Conservation (phyloP, 129 eudicot genomes). For the Pittosporum tobira region DNA sequence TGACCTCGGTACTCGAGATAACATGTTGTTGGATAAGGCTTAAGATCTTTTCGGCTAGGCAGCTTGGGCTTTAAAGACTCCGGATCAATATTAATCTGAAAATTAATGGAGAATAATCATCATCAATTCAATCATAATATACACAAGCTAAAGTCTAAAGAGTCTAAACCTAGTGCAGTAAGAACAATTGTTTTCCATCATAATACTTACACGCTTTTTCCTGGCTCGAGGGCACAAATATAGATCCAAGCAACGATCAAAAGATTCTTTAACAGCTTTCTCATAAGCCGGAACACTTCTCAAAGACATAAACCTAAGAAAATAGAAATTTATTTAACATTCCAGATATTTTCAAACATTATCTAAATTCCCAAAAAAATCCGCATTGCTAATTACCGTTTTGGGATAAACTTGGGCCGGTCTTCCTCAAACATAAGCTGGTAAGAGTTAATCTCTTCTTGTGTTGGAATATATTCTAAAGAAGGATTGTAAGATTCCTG, state of each 20-base stretch:
- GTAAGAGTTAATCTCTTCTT: constrained; percentile 79
- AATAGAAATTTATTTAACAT: constrained; percentile 1
- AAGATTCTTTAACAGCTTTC: constrained; percentile 61
- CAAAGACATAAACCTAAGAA: constrained; percentile 59
- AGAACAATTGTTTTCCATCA: too few species aligned
- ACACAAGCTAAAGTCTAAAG: background rate
- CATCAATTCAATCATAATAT: background rate
- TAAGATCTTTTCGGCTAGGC: constrained; percentile 84
- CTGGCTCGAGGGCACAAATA: constrained; percentile 90
- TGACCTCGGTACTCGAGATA: constrained; percentile 95
- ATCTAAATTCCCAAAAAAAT: constrained; percentile 2
- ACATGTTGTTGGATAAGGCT: constrained; percentile 80
- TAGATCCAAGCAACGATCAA: constrained; percentile 91
- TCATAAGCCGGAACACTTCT: constrained; percentile 94
- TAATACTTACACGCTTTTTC: constrained; percentile 77
- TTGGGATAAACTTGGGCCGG: constrained; percentile 87
- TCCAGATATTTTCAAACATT: background rate
- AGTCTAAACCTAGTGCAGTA: background rate
- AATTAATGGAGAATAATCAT: constrained; percentile 3
- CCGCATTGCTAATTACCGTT: constrained; percentile 35
- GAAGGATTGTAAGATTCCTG: constrained; percentile 97
- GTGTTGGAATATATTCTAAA: constrained; percentile 79
- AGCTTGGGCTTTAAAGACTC: constrained; percentile 88
- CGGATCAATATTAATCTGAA: constrained; percentile 84
- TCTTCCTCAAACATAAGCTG: constrained; percentile 96